phyloP scores from a whole-genome alignment of 352 stramenopile genomes.

The Globisporangium rhizosaccharum region DNA sequence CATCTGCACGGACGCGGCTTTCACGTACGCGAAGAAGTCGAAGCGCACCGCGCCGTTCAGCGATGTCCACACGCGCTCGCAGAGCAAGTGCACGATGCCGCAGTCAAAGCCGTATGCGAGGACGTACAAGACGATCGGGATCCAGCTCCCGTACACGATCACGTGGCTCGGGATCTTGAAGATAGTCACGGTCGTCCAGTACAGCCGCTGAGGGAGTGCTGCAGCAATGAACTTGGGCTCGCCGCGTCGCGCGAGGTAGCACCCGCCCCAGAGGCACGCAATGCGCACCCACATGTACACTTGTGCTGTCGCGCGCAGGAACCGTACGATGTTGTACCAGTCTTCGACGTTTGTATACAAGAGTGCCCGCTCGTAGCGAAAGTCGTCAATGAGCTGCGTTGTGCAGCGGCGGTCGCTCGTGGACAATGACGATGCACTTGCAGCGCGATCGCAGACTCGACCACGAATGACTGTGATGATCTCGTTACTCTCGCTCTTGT shows the following conservation, averaged over 20 bases:
- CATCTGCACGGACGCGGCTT: constrained; percentile 26
- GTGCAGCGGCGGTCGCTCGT: constrained; percentile 5
- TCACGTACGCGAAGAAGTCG: constrained; percentile 13
- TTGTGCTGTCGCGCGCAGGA: constrained; percentile 27
- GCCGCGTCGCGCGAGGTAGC: constrained; percentile 12
- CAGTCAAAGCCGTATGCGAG: constrained; percentile 25
- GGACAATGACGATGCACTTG: neutral
- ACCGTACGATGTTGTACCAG: constrained; percentile 22
- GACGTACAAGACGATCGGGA: constrained; percentile 24
- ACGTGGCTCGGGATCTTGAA: constrained; percentile 25
- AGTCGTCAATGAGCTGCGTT: constrained; percentile 43
- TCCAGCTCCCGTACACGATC: constrained; percentile 33
- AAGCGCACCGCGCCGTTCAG: constrained; percentile 17
- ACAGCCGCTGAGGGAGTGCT: neutral
- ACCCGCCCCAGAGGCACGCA: constrained; percentile 15
- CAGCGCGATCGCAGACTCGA: constrained; percentile 7
- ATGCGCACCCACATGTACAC: constrained; percentile 46
- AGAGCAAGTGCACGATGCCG: constrained; percentile 16
- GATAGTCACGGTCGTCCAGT: constrained; percentile 10
- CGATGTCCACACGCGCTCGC: constrained; percentile 18
- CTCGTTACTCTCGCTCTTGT: constrained; percentile 18
- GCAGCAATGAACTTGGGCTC: constrained; percentile 13
- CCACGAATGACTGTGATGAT: constrained; percentile 30
- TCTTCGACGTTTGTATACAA: constrained; percentile 29
- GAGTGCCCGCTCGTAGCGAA: constrained; percentile 41